Base-by-base conservation (phyloP, 2,329 filamentous ascomycete genomes). In the Trichoderma guizhouense region DNA sequence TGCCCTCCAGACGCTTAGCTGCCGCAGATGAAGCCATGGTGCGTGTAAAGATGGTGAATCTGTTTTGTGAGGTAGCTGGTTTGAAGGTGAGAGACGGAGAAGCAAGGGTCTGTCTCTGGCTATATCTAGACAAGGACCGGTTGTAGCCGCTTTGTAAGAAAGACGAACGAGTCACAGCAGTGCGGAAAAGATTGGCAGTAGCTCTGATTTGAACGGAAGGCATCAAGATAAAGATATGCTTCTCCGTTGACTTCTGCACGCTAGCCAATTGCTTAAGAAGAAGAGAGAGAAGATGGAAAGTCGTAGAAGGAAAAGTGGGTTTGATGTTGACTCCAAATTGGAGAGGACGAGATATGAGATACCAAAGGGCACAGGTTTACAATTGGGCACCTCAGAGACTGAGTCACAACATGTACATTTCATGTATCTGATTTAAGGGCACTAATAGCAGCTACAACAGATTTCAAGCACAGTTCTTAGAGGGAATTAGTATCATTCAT, bases 1-100 rank as follows among this genome's bases (percentile, higher is more conserved):
- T 98, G 88, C 94, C 94, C 78, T 92, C 88, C 73, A 99, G 93
- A 84, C 95, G 94, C 82, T 94, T 92, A 74, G 87, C 87, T 83
- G 92, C 90, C 79, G 92, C 90, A 51, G 93, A 88, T 62, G 86
- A 82, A 43, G 84, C 79, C 85, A 87, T 87, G 73, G 79, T 82
- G 77, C 79, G 79, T 70, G 62, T 71, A 55, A 72, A 71, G 57
- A 53, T 61, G 39, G 12, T 34, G 28, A 12, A 28, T 26, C 9
- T 36, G 7, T 30, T 53, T 24, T 11, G 12, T 2, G 57, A 7
- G 34, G 28, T 9, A 26, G 7, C 34, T 8, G 67, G 47, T 28
- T 30, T 7, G 15, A 36, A 30, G 9, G 14, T 5, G 24, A 32
- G 51, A 28, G 65, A 14, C 18, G 53, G 34, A 6, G 55, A 26